Percentiles rank a stretch among this genome's conserved stretches.
Evolutionary conservation across 257 asterid species (phyloP).

Genomic region (Solanum pinnatisectum): DNA sequence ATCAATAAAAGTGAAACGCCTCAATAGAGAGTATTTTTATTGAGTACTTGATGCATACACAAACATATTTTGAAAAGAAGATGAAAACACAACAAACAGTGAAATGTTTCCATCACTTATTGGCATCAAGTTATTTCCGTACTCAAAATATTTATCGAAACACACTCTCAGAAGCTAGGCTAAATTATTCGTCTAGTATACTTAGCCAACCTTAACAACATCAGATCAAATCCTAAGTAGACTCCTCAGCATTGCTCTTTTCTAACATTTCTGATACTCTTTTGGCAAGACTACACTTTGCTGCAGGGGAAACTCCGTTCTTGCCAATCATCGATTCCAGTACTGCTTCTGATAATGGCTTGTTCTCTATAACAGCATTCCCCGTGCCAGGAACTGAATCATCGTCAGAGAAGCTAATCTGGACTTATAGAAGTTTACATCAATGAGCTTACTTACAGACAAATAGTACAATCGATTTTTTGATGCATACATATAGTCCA

Average conservation of each 20-base stretch:
- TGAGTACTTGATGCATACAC: not conserved
- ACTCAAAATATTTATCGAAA: not conserved
- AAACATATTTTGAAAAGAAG: not conserved
- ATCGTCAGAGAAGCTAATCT: conserved; percentile 67
- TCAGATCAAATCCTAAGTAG: not conserved
- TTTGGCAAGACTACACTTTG: conserved; percentile 53
- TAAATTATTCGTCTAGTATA: not conserved
- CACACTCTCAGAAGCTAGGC: not conserved
- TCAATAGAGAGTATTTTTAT: not conserved
- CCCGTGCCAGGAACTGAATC: conserved; percentile 32
- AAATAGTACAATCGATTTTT: not conserved
- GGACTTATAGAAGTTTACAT: not conserved
- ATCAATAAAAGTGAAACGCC: not conserved
- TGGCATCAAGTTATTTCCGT: not conserved
- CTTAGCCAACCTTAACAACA: not conserved
- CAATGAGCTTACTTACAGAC: not conserved
- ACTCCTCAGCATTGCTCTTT: not conserved
- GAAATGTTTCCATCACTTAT: not conserved
- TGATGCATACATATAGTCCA: not conserved
- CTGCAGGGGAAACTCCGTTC: conserved; percentile 71
- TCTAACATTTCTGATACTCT: conserved; percentile 38
- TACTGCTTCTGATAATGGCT: conserved; percentile 59
- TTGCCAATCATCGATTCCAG: conserved; percentile 77
- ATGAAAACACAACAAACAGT: not conserved
- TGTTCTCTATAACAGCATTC: conserved; percentile 45